Evolutionary conservation across 345 rosid species (phyloP), one percentile per base, ranked within the genome.

Genomic region (Alliaria petiolata): DNA sequence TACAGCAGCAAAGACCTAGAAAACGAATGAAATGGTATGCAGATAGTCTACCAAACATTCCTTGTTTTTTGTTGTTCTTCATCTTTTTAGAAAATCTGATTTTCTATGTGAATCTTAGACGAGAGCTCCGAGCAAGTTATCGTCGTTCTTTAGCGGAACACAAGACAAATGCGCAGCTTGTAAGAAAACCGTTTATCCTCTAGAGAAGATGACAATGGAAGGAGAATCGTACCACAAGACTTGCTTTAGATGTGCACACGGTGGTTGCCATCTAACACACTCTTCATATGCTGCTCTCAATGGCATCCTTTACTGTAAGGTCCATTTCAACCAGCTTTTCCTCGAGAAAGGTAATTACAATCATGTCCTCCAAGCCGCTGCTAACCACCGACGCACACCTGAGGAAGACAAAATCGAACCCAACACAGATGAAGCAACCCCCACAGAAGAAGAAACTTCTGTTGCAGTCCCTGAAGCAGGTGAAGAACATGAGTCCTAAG

Each of bases 111-210:
- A 54, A 40, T 66, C 35, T n/a, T 89, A 91, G 95, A 14, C 79
- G 7, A 86, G 79, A 82, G 67, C 84, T 34, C 95, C 97, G 15
- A 93, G 80, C 84, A 93, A 86, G 88, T 83, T 33, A 47, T 95
- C 97, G 11, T 79, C 91, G 5, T 4, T 95, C 89, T 95, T 95
- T 69, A 81, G 79, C 20, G 99, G 99, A 81, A 95, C 99, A 60
- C 88, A 79, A 62, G 98, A 95, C 87, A 95, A 95, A 79, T 95
- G 99, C 64, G 76, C 92, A 35, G 76, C 89, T 47, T 95, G 99
- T 39, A 63, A 80, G 72, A 95, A 95, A 72, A 95, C 95, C 5
- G 98, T 95, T 15, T 93, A 93, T 42, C 98, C 98, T 0, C 70
- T 91, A 36, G 98, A 93, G 63, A 62, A 90, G 87, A 84, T 90